These are phyloP conservation scores for Clarkia xantiana DNA, from an alignment of 345 rosid species.

Conservation along the genomic window DNA sequence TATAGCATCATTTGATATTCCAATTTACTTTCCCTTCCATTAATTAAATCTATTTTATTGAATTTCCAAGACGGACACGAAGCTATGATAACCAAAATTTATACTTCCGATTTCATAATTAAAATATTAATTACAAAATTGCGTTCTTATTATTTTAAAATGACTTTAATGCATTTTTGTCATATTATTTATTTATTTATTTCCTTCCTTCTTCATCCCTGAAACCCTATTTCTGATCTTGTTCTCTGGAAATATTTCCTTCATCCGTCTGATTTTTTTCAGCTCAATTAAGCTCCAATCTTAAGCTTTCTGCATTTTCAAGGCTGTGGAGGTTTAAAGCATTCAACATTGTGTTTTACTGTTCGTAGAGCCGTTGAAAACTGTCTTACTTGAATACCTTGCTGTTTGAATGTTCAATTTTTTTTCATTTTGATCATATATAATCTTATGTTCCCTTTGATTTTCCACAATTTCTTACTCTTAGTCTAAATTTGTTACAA, in stretches of 20 bases:
- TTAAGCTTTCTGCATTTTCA: constrained; percentile 1
- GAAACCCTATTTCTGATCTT: constrained; percentile 63
- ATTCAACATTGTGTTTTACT: constrained; percentile 9
- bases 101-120: constrained; percentile 54
- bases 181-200: constrained; percentile 23
- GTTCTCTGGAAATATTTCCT: constrained; percentile 19
- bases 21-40: constrained; percentile 7
- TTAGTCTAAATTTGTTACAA: background rate
- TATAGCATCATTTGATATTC: constrained; percentile 12
- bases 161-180: constrained; percentile 13
- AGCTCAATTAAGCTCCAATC: background rate
- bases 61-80: constrained; percentile 79
- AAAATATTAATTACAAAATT: constrained; percentile 38
- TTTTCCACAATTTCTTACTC: background rate
- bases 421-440: background rate
- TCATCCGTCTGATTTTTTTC: background rate
- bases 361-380: constrained; percentile 4
- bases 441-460: constrained; percentile 1
- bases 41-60: constrained; percentile 26
- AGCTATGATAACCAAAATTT: constrained; percentile 71
- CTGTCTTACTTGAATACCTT: constrained; percentile 10
- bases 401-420: background rate
- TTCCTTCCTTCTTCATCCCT: constrained; percentile 23
- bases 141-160: constrained; percentile 34
- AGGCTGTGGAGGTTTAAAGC: constrained; percentile 10